phyloP scores from a whole-genome alignment of 2,329 filamentous ascomycete genomes.

The Venturiaceae sp. region DNA sequence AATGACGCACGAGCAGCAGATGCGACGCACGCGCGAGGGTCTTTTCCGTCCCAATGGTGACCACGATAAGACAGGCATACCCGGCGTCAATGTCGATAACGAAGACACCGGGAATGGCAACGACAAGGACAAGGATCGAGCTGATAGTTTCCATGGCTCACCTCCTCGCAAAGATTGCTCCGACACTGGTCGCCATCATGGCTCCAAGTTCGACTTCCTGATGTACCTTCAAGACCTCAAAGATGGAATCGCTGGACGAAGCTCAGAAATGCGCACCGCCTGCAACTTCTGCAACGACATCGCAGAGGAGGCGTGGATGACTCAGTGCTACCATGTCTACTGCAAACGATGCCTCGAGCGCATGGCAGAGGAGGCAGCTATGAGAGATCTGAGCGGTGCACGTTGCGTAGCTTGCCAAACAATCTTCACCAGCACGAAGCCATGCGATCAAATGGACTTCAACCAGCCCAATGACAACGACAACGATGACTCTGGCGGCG shows the following conservation, averaged over 20 bases:
- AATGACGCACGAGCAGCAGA: background rate
- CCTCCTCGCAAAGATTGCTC: constrained; percentile 8
- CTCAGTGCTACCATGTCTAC: constrained; percentile 46
- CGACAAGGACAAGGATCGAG: background rate
- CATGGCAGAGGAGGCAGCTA: constrained; percentile 19
- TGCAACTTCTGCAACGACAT: constrained; percentile 32
- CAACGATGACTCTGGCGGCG: background rate
- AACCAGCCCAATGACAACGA: background rate
- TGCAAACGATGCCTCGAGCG: constrained; percentile 39
- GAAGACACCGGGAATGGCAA: background rate
- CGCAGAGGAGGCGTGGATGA: constrained; percentile 36
- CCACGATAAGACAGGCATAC: background rate
- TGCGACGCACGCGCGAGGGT: background rate
- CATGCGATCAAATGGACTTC: constrained; percentile 13
- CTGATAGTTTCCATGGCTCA: constrained; percentile 2
- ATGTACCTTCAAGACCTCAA: constrained; percentile 30
- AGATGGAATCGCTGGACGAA: background rate
- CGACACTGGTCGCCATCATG: constrained; percentile 18
- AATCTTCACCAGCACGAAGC: constrained; percentile 13
- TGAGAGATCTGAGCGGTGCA: constrained; percentile 8
- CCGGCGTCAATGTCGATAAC: background rate
- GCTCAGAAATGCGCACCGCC: constrained; percentile 13
- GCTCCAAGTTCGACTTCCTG: constrained; percentile 28
- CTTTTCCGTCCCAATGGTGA: background rate
- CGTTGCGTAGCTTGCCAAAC: constrained; percentile 25